Evolutionary conservation across 441 rosid genomes (phyloP).

Genomic region (Gossypium schwendimanii): DNA sequence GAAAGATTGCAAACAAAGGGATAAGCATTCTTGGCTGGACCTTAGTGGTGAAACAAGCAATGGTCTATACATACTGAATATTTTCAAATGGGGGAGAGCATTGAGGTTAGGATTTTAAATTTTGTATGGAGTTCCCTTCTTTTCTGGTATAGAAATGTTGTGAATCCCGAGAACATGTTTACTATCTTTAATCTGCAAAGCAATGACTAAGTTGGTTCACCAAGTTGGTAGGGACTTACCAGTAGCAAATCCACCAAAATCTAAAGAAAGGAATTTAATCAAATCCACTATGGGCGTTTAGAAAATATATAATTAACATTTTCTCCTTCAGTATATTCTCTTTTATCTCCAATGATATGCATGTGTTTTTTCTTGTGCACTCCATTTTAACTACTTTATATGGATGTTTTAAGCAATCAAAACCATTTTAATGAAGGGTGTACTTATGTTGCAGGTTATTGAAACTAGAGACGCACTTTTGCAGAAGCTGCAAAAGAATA

Average conservation of each 20-base stretch:
- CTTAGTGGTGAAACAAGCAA: not conserved
- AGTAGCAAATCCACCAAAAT: not conserved
- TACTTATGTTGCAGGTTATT: constrained; percentile 34
- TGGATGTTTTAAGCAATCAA: not conserved
- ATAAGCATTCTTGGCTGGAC: not conserved
- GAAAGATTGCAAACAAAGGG: not conserved
- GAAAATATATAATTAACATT: not conserved
- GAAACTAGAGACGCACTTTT: constrained; percentile 47
- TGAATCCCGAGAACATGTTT: not conserved
- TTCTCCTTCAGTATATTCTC: not conserved
- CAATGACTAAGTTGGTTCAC: not conserved
- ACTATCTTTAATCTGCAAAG: not conserved
- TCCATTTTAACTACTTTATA: not conserved
- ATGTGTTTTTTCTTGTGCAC: not conserved
- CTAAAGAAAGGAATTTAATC: not conserved
- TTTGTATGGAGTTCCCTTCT: not conserved
- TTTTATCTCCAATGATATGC: not conserved
- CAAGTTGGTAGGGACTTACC: not conserved
- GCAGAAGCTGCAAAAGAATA: constrained; percentile 36
- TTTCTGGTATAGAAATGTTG: not conserved
- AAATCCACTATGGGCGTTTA: not conserved
- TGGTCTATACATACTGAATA: not conserved
- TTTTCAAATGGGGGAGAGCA: not conserved
- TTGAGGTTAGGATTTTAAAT: not conserved
- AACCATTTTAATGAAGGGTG: not conserved